These are phyloP conservation scores for Jatropha podagrica DNA, from an alignment of 441 rosid genomes.

Conservation along the genomic window DNA sequence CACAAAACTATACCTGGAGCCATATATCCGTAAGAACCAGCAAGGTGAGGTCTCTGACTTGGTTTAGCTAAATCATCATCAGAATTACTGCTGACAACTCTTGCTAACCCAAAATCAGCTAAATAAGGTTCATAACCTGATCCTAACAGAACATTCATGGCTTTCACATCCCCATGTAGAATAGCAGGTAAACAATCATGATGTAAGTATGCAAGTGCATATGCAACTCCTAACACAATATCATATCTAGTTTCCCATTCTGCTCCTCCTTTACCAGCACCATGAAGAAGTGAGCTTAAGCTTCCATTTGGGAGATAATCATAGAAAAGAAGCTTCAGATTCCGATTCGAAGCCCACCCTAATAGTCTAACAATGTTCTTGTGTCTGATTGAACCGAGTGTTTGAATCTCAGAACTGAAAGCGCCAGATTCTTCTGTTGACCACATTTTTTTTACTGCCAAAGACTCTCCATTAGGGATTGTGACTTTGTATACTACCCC, in stretches of 20 bases:
- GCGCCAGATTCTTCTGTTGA: slow-evolving; percentile 81
- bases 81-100: slow-evolving; percentile 33
- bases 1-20: slow-evolving; percentile 65
- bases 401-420: slow-evolving; percentile 74
- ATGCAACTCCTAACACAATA: slow-evolving; percentile 70
- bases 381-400: slow-evolving; percentile 85
- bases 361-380: slow-evolving; percentile 77
- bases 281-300: slow-evolving; percentile 85
- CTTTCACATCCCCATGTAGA: slow-evolving; percentile 88
- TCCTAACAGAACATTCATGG: slow-evolving; percentile 87
- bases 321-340: slow-evolving; percentile 77
- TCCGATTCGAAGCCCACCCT: slow-evolving; percentile 78
- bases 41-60: slow-evolving; percentile 63
- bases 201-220: slow-evolving; percentile 87
- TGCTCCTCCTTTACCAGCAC: slow-evolving; percentile 71
- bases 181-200: slow-evolving; percentile 89
- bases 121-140: slow-evolving; percentile 64
- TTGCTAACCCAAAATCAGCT: slow-evolving; percentile 92
- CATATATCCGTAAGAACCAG: slow-evolving; percentile 98
- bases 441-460: slow-evolving; percentile 98
- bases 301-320: slow-evolving; percentile 93
- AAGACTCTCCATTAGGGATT: slow-evolving; percentile 61
- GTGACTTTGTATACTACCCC: slow-evolving; percentile 85
- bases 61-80: slow-evolving; percentile 42
- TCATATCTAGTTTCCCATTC: slow-evolving; percentile 90